Evolutionary conservation across 495 filamentous ascomycete genomes (phyloP), one percentile per base, ranked within the genome.

Genomic region (Bathelium albidoporum): DNA sequence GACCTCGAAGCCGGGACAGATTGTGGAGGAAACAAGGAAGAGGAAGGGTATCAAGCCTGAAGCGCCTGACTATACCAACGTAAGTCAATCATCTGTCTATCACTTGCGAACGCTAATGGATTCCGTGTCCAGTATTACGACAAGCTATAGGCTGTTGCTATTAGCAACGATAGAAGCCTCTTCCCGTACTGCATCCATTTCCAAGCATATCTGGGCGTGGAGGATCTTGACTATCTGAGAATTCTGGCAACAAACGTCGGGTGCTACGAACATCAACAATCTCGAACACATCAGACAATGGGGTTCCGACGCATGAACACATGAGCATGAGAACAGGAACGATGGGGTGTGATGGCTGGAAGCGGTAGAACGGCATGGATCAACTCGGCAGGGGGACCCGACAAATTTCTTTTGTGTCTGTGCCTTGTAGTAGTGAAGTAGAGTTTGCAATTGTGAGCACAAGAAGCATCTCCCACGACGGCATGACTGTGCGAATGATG

Each of bases 41-140:
- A 87, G 94, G 80, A 99, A 99, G 88, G 95, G 93, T 87, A 81
- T 99, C 84, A 99, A 99, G 89, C 81, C 86, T 73, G 82, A 89
- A 67, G 89, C 96, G 73, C 92, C 92, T 66, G 87, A 86, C 74
- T 84, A 88, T 80, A 89, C 88, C 69, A 94, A 96, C 83, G 91
- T 96, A 87, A 91, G 90, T 89, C 63, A 49, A 49, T 10, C 12
- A 24, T 7, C 49, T 55, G 9, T 62, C 53, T 14, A 64, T n/a
- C n/a, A n/a, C 26, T n/a, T 1, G 20, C 58, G 31, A 59, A 44
- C 60, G 66, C 86, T 92, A 82, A 91, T 76, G 59, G 39, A 9
- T 20, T 65, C 3, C n/a, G n/a, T n/a, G n/a, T 71, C 65, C 69
- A 97, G 91, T 97, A 96, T 88, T 97, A 97, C 80, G 92, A 97